Percentiles rank a stretch among this genome's conserved stretches.
Conservation (phyloP, 768 basidiomycete species). For the Lentinula detonsa region DNA sequence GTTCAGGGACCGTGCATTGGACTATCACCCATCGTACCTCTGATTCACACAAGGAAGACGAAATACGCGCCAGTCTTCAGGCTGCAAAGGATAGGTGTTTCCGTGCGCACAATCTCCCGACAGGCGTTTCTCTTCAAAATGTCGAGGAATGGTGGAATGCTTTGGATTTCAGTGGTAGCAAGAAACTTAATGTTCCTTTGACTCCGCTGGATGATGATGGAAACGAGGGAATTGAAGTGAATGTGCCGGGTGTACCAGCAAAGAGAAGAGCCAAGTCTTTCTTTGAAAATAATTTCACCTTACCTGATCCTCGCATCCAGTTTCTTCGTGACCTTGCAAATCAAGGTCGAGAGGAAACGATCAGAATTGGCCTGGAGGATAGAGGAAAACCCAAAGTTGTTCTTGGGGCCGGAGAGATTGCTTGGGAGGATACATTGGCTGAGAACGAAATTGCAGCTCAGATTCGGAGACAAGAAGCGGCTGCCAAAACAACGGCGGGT, state of each 20-base stretch:
- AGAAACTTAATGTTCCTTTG: slow-evolving; percentile 11
- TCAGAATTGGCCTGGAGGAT: slow-evolving; percentile 26
- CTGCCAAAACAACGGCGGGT: neutral
- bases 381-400: slow-evolving; percentile 43
- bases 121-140: slow-evolving; percentile 35
- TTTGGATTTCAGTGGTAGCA: slow-evolving; percentile 29
- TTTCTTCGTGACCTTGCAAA: slow-evolving; percentile 40
- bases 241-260: slow-evolving; percentile 7
- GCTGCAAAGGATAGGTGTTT: slow-evolving; percentile 36
- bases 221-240: slow-evolving; percentile 23
- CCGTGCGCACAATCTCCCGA: slow-evolving; percentile 41
- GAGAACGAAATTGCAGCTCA: neutral
- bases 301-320: slow-evolving; percentile 26
- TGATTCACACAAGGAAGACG: slow-evolving; percentile 16
- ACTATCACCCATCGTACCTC: slow-evolving; percentile 34
- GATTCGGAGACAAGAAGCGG: neutral
- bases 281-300: slow-evolving; percentile 27
- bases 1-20: slow-evolving; percentile 60
- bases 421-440: slow-evolving; percentile 1
- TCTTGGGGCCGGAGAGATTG: slow-evolving; percentile 17
- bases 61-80: slow-evolving; percentile 30
- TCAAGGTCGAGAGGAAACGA: slow-evolving; percentile 35
- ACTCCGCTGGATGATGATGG: slow-evolving; percentile 11
- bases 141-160: slow-evolving; percentile 39
- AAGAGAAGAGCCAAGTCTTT: neutral